These are phyloP conservation scores for Puccinia triticina DNA, from an alignment of 1,284 basidiomycete species.

Conservation along the genomic window DNA sequence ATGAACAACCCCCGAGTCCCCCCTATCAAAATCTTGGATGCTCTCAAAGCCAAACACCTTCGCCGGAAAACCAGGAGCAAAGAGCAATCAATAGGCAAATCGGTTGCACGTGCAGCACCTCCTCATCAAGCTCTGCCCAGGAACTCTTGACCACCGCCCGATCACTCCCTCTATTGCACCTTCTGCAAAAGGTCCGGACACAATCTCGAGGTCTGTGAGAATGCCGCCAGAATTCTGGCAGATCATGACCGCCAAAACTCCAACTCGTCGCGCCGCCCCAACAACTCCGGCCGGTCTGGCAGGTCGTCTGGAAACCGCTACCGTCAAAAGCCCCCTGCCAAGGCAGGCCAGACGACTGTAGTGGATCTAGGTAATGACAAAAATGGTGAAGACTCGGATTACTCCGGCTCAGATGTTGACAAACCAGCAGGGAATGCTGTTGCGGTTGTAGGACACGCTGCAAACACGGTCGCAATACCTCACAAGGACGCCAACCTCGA, in stretches of 20 bases:
- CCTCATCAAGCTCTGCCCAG: too few relatives aligned
- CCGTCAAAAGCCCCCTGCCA: conserved; percentile 1
- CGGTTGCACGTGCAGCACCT: background rate
- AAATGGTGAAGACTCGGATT: too few relatives aligned
- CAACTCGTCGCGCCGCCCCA: too few relatives aligned
- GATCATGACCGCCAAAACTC: too few relatives aligned
- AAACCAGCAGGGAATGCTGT: too few relatives aligned
- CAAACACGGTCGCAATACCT: background rate
- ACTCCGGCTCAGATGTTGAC: background rate
- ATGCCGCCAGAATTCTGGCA: background rate
- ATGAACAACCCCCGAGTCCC: too few relatives aligned
- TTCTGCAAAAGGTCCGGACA: too few relatives aligned
- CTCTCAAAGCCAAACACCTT: background rate
- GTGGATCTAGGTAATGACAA: background rate
- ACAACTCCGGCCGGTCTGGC: background rate
- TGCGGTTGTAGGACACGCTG: too few relatives aligned
- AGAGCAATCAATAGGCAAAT: background rate
- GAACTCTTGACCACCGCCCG: background rate
- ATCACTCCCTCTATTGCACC: too few relatives aligned
- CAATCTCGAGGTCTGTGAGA: too few relatives aligned
- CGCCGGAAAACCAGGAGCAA: background rate
- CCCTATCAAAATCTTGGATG: too few relatives aligned
- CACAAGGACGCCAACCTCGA: background rate
- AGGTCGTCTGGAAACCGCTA: background rate
- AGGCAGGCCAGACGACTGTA: background rate